phyloP scores from a whole-genome alignment of 2,329 filamentous ascomycete species.

The Emericellopsis cladophorae region DNA sequence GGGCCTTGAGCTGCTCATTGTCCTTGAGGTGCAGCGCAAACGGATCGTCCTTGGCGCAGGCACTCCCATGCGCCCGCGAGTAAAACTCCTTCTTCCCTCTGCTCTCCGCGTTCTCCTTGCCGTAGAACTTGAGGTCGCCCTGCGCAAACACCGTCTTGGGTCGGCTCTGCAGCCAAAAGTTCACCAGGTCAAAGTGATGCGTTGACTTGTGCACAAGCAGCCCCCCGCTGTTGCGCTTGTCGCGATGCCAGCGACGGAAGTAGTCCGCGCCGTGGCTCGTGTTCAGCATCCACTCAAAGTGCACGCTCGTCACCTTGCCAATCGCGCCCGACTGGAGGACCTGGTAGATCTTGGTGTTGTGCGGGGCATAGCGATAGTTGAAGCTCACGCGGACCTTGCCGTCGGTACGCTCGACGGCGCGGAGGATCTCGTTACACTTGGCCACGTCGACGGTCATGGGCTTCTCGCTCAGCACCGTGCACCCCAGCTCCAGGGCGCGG shows the following conservation, averaged over 20 bases:
- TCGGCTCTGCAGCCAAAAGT: conserved; percentile 46
- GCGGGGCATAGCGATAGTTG: conserved; percentile 54
- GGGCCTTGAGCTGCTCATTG: conserved; percentile 38
- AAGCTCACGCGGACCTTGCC: conserved; percentile 43
- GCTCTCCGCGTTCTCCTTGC: conserved; percentile 45
- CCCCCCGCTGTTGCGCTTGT: conserved; percentile 46
- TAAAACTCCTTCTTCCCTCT: conserved; percentile 40
- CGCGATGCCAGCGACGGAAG: conserved; percentile 51
- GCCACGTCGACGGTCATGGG: conserved; percentile 50
- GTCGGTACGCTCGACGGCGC: conserved; percentile 35
- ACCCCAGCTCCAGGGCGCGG: conserved; percentile 43
- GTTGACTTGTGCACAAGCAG: conserved; percentile 50
- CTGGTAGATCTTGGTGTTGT: conserved; percentile 47
- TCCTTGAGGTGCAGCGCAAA: conserved; percentile 44
- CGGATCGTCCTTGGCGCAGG: conserved; percentile 37
- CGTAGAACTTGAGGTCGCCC: conserved; percentile 47
- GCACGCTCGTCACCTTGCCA: conserved; percentile 41
- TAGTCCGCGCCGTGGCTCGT: conserved; percentile 50
- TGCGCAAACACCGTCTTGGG: conserved; percentile 44
- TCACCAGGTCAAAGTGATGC: conserved; percentile 51
- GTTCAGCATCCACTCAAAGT: conserved; percentile 53
- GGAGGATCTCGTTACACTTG: conserved; percentile 39
- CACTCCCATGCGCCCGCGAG: conserved; percentile 33
- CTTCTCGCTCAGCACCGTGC: conserved; percentile 50
- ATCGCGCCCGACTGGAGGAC: conserved; percentile 40